Conservation (phyloP, 495 filamentous ascomycete genomes). For the Penicillium tannophilum region DNA sequence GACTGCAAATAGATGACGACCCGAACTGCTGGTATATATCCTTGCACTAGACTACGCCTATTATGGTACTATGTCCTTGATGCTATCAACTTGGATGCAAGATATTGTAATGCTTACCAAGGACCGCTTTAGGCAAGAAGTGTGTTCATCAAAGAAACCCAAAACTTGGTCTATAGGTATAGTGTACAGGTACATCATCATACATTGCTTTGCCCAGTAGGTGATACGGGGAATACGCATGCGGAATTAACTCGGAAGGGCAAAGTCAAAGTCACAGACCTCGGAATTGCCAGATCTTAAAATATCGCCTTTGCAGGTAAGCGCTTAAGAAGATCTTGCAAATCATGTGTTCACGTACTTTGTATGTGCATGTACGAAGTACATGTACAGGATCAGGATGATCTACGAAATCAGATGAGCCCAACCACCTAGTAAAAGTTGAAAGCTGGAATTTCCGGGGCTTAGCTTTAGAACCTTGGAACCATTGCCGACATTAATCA, state of each 20-base stretch:
- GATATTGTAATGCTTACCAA: conserved; percentile 14
- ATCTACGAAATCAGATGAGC: not conserved
- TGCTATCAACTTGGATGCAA: not conserved
- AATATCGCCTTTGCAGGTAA: not conserved
- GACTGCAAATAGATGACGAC: not conserved
- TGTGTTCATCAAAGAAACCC: not conserved
- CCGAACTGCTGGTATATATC: conserved; percentile 1
- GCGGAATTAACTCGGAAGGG: not conserved
- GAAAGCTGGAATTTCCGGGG: no score
- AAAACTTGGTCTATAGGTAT: not conserved
- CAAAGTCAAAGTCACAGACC: not conserved
- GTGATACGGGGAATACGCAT: not conserved
- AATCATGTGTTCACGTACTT: not conserved
- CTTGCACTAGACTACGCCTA: conserved; percentile 6
- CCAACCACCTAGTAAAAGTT: no score
- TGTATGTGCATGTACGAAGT: not conserved
- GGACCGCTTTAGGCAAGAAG: not conserved
- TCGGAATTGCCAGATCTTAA: not conserved
- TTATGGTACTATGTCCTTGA: conserved; percentile 3
- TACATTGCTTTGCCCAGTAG: not conserved
- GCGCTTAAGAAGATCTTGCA: not conserved
- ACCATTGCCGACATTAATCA: not conserved
- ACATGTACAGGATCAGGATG: not conserved
- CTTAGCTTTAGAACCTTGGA: not conserved
- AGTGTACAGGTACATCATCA: no score